Evolutionary conservation across 2,329 filamentous ascomycete genomes (phyloP), one percentile per base, ranked within the genome.

Genomic region (Cladobotryum protrusum): DNA sequence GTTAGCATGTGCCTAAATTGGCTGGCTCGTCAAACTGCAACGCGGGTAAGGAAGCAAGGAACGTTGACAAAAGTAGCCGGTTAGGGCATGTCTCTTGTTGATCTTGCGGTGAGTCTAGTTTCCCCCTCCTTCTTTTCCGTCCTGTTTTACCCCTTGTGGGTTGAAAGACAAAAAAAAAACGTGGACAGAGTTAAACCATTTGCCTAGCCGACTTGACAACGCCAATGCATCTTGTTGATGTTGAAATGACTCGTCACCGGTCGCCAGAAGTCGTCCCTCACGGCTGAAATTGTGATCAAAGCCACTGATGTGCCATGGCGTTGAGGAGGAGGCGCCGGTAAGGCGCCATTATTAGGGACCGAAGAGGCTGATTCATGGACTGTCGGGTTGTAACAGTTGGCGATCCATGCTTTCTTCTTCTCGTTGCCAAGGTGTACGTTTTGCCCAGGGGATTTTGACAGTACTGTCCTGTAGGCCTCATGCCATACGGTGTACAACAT

Each of bases 161-260:
- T 29, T 5, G 24, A 29, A 2, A 42, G 12, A 20, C 12, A 19
- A 7, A n/a, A n/a, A 13, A 17, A 37, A 17, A 37, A 17, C 35
- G 14, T 37, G 14, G 35, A 13, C 35, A 37, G 35, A 17, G 17
- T 37, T 12, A n/a, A n/a, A 17, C 4, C 35, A 29, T 29, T 29
- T 8, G 24, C 6, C 24, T 29, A 29, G 11, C 24, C 24, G 24
- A 29, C 24, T 29, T 29, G 24, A 29, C 24, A 29, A 29, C 24
- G 6, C 24, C 24, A 29, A 29, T 29, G 24, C 24, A 29, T 15
- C 39, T 13, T 7, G 14, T 13, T 19, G 17, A 20, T 2, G n/a
- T 20, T 42, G 39, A 8, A 15, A 19, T 42, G 39, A 42, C 20
- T 29, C 48, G 45, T 49, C 41, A 49, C 47, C 45, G 41, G 47